phyloP scores from a whole-genome alignment of 139 green algal species.

The Marvania coccoides region DNA sequence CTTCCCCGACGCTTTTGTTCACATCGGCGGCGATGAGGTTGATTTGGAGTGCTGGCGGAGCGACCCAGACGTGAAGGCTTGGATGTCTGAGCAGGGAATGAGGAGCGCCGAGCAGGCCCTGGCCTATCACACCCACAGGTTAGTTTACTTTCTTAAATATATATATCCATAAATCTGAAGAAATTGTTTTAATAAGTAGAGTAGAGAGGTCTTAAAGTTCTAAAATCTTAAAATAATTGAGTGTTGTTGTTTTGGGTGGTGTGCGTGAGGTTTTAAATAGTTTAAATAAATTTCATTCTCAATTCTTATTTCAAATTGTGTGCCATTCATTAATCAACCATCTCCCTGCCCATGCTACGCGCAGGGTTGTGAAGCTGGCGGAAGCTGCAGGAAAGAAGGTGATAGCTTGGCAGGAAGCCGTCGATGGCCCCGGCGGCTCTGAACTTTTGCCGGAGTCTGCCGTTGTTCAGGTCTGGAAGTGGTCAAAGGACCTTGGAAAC shows the following conservation, averaged over 20 bases:
- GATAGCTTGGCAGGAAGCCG: constrained; percentile 51
- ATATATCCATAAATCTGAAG: no score
- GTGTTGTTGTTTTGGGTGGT: not conserved
- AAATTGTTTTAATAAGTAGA: no score
- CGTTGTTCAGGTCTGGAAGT: constrained; percentile 44
- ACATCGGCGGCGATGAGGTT: constrained; percentile 59
- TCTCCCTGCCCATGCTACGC: constrained; percentile 13
- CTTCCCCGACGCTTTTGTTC: constrained; percentile 48
- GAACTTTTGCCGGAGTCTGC: constrained; percentile 2
- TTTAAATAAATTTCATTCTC: not conserved
- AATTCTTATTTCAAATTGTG: not conserved
- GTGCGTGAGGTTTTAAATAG: not conserved
- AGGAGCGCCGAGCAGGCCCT: not conserved
- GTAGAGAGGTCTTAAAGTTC: not conserved
- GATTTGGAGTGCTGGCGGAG: constrained; percentile 51
- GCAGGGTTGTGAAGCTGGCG: constrained; percentile 23
- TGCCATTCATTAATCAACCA: not conserved
- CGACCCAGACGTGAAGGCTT: constrained; percentile 33
- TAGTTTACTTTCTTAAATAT: no score
- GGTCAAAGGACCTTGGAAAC: constrained; percentile 18
- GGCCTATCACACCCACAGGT: no score
- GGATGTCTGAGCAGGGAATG: constrained; percentile 29
- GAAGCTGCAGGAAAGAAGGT: not conserved
- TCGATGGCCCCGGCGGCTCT: constrained; percentile 4
- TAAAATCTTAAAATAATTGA: not conserved